Evolutionary conservation across 2,329 filamentous ascomycete species (phyloP).

Genomic region (Colletotrichum plurivorum): DNA sequence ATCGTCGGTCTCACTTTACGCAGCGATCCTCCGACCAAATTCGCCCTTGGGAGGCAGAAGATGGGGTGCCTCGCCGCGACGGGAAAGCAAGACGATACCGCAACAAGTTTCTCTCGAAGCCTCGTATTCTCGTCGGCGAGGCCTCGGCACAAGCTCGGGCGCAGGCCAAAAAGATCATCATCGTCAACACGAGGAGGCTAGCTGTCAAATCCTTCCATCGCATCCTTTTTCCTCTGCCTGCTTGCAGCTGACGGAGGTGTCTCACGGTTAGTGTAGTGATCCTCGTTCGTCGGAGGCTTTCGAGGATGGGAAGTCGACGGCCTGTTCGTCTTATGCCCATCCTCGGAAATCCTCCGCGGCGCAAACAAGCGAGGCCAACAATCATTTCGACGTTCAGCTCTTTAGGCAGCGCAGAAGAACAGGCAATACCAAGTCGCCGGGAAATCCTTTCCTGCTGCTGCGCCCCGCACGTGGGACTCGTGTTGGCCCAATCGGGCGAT

Average conservation of each 20-base stretch:
- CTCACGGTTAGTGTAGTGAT: background rate
- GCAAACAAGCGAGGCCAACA: too few species aligned
- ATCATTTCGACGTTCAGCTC: too few species aligned
- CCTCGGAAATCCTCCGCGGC: too few species aligned
- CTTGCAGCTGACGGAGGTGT: background rate
- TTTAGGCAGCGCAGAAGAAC: too few species aligned
- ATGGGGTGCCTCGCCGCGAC: background rate
- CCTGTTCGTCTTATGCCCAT: too few species aligned
- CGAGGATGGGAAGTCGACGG: too few species aligned
- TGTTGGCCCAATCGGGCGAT: background rate
- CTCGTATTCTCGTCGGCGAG: background rate
- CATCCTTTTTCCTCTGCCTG: background rate
- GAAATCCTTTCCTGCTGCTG: background rate
- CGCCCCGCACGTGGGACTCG: background rate
- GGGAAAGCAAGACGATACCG: background rate
- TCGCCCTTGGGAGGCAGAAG: background rate
- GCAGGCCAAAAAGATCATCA: background rate
- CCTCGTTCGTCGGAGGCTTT: too few species aligned
- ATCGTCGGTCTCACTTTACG: background rate
- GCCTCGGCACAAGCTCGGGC: background rate
- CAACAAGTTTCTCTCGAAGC: background rate
- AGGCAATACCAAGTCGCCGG: too few species aligned
- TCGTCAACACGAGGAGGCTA: too few species aligned
- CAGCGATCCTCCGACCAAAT: background rate
- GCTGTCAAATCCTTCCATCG: background rate